phyloP scores from a whole-genome alignment of 345 rosid genomes.

The Hibiscus tridactylites region DNA sequence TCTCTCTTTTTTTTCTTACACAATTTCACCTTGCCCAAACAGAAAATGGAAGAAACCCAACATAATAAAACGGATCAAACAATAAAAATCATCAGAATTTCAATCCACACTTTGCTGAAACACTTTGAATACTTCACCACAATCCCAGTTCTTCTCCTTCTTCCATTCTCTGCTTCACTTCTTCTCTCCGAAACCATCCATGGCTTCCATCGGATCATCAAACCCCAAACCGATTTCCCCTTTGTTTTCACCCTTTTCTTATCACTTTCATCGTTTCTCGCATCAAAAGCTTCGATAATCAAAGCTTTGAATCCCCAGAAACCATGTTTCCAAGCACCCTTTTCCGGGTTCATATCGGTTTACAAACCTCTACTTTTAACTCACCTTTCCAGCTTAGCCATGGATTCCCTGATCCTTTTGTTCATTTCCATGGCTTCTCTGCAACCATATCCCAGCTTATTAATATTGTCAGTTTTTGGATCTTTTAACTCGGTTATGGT shows the following conservation, averaged over 20 bases:
- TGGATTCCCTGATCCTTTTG: background rate
- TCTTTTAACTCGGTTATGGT: slow-evolving; percentile 5
- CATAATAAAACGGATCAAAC: too few relatives aligned
- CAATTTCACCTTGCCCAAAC: too few relatives aligned
- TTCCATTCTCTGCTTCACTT: too few relatives aligned
- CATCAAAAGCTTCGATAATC: background rate
- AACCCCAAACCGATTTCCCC: background rate
- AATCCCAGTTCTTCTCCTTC: too few relatives aligned
- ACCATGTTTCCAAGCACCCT: background rate
- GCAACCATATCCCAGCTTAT: background rate
- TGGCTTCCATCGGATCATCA: too few relatives aligned
- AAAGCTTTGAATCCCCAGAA: background rate
- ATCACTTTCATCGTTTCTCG: background rate
- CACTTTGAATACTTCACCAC: too few relatives aligned
- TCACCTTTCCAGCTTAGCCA: background rate
- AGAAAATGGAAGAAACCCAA: too few relatives aligned
- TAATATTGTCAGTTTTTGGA: background rate
- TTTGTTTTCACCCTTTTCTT: too few relatives aligned
- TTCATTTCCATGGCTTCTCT: background rate
- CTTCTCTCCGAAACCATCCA: too few relatives aligned
- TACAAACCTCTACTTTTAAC: background rate
- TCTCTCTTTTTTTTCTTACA: too few relatives aligned
- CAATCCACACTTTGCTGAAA: too few relatives aligned
- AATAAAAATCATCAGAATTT: too few relatives aligned
- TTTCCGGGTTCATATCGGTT: background rate